Evolutionary conservation across 257 asterid genomes (phyloP).

Genomic region (Salvia splendens): DNA sequence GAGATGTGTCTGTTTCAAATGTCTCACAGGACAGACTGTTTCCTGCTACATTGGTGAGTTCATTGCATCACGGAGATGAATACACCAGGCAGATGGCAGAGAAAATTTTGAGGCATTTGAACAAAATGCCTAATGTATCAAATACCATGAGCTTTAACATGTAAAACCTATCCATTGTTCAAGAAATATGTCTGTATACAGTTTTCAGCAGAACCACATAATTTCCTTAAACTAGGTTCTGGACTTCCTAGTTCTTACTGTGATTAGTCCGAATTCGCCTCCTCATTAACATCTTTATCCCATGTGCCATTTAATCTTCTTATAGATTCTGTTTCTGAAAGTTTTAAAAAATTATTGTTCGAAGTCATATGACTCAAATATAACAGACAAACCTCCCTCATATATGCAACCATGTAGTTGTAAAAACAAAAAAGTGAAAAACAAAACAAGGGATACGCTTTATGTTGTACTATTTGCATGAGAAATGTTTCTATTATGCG

Average conservation of each 20-base stretch:
- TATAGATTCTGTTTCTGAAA: too few relatives aligned
- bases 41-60: conserved; percentile 59
- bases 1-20: conserved; percentile 53
- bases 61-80: conserved; percentile 70
- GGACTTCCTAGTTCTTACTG: not conserved
- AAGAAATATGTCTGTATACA: not conserved
- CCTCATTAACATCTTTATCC: conserved; percentile 6
- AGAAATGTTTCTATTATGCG: conserved; percentile 3
- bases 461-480: not conserved
- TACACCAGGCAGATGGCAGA: conserved; percentile 69
- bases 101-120: conserved; percentile 67
- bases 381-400: too few relatives aligned
- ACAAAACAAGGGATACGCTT: too few relatives aligned
- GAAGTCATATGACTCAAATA: too few relatives aligned
- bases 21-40: conserved; percentile 63
- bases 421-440: not conserved
- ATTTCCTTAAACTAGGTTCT: not conserved
- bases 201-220: not conserved
- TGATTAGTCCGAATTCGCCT: conserved; percentile 8
- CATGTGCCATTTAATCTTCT: too few relatives aligned
- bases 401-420: not conserved
- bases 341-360: too few relatives aligned
- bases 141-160: conserved; percentile 44
- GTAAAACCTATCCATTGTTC: conserved; percentile 25
- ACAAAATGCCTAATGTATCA: conserved; percentile 57